These are phyloP conservation scores for Hygrocybe punicea DNA, from an alignment of 768 basidiomycete genomes.

Conservation along the genomic window DNA sequence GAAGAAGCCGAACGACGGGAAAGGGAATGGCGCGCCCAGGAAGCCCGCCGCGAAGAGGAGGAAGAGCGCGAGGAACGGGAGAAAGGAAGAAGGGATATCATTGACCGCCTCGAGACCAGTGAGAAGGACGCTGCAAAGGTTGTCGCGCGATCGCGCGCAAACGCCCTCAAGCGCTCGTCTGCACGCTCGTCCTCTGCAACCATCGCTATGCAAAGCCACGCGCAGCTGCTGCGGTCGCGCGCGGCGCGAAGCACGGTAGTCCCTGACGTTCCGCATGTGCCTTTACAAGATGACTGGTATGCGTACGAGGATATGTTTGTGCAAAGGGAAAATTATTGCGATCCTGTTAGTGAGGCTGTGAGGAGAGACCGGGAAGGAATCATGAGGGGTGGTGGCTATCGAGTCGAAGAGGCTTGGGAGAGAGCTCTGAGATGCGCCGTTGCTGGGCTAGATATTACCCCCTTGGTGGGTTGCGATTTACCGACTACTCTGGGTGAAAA, in stretches of 20 bases:
- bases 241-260: constrained; percentile 63
- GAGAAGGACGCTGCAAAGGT: constrained; percentile 67
- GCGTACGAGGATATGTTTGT: constrained; percentile 67
- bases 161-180: constrained; percentile 57
- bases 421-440: constrained; percentile 72
- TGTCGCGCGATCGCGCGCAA: constrained; percentile 64
- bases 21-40: constrained; percentile 63
- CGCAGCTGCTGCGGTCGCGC: constrained; percentile 55
- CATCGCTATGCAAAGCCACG: constrained; percentile 44
- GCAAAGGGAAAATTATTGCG: constrained; percentile 58
- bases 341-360: constrained; percentile 72
- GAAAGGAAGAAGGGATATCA: constrained; percentile 67
- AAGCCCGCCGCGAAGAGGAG: constrained; percentile 65
- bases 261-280: constrained; percentile 77
- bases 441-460: constrained; percentile 63
- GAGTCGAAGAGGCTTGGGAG: constrained; percentile 81
- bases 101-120: constrained; percentile 77
- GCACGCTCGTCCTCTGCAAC: constrained; percentile 48
- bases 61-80: constrained; percentile 75
- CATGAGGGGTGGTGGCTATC: constrained; percentile 81
- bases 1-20: constrained; percentile 77
- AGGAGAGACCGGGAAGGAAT: constrained; percentile 72
- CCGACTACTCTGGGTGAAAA: constrained; percentile 14
- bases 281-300: constrained; percentile 74
- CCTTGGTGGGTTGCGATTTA: constrained; percentile 38